A percentile compares a stretch with the other conserved stretches of the same genome.
Conservation (phyloP, 305 asterid species). For the Rubia peregrina region DNA sequence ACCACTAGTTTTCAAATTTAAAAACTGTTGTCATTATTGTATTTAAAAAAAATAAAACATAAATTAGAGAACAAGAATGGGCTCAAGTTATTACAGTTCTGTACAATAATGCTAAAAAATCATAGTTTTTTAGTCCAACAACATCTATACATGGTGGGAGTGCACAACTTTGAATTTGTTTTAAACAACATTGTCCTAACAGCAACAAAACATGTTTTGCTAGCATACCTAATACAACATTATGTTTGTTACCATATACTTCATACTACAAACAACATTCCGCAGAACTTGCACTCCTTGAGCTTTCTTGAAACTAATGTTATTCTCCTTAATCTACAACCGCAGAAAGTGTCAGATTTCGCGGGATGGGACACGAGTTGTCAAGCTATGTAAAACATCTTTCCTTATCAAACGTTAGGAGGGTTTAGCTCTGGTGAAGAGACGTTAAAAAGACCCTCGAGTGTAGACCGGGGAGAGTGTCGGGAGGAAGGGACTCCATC, state of each 20-base stretch:
- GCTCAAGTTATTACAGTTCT: neutral
- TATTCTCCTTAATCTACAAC: neutral
- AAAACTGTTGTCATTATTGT: too few relatives aligned
- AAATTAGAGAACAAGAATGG: too few relatives aligned
- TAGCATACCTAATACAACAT: neutral
- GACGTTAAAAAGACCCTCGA: conserved; percentile 32
- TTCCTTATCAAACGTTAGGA: conserved; percentile 23
- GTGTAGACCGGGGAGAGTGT: conserved; percentile 48
- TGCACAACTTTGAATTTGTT: neutral
- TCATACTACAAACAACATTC: neutral
- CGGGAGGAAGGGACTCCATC: conserved; percentile 29
- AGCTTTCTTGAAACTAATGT: neutral
- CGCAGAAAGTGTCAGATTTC: neutral
- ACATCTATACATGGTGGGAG: conserved; percentile 6
- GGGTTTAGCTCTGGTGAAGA: conserved; percentile 41
- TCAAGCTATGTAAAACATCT: too few relatives aligned
- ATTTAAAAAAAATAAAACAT: too few relatives aligned
- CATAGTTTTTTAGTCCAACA: neutral
- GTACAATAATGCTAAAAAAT: neutral
- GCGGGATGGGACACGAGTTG: too few relatives aligned
- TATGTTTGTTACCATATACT: neutral
- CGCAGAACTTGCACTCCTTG: neutral
- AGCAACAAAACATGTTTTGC: neutral
- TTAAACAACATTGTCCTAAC: neutral
- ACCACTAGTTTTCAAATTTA: too few relatives aligned